Conservation (phyloP, 306 rosid species). For the Arachis stenosperma region DNA sequence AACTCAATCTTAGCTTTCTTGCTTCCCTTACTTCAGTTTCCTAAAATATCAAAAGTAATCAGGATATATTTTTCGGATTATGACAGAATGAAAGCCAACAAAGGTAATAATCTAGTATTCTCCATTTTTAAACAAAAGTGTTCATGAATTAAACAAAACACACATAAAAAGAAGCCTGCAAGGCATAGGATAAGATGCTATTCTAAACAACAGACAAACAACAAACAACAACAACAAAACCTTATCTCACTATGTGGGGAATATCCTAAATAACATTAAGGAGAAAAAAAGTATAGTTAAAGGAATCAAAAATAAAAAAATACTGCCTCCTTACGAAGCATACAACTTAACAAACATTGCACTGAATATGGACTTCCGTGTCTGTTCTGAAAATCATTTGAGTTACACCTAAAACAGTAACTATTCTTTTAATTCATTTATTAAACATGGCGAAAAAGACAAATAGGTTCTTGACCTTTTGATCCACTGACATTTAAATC, state of each 20-base stretch:
- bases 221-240: no score
- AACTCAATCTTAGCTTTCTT: constrained; percentile 76
- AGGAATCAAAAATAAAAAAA: constrained; percentile 7
- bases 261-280: neutral
- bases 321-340: constrained; percentile 1
- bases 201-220: neutral
- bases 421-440: neutral
- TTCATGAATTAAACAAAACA: neutral
- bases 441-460: no score
- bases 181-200: neutral
- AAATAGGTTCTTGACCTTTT: no score
- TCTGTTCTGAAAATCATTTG: neutral
- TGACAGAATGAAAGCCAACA: neutral
- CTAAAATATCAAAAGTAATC: constrained; percentile 56
- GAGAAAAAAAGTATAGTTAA: neutral
- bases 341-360: neutral
- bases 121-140: constrained; percentile 10
- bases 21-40: constrained; percentile 97
- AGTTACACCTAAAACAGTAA: constrained; percentile 10
- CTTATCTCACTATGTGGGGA: no score
- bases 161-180: neutral
- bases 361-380: constrained; percentile 11
- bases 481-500: no score
- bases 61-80: constrained; percentile 26
- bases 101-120: neutral